phyloP scores from a whole-genome alignment of 495 filamentous ascomycete species.

The Oidiodendron maius region DNA sequence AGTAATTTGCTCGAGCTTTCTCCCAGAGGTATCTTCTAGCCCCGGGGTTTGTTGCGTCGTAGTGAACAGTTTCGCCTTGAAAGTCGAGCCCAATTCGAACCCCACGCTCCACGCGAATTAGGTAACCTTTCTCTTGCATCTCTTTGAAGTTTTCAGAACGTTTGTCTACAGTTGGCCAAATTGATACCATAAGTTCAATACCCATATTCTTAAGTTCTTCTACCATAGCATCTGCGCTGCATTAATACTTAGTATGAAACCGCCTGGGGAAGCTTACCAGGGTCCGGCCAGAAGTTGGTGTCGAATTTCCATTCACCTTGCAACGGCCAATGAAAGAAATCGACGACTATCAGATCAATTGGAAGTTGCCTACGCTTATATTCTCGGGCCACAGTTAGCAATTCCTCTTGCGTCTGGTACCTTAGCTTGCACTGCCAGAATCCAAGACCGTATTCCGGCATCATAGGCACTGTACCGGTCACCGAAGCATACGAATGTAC shows the following conservation, averaged over 20 bases:
- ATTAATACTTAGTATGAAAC: not conserved
- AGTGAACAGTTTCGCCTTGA: conserved; percentile 47
- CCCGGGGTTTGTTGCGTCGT: conserved; percentile 49
- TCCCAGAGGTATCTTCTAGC: conserved; percentile 47
- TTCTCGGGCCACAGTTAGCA: conserved; percentile 47
- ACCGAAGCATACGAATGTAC: conserved; percentile 42
- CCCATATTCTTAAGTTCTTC: conserved; percentile 43
- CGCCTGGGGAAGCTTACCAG: conserved; percentile 35
- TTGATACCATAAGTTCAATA: conserved; percentile 54
- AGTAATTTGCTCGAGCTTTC: conserved; percentile 49
- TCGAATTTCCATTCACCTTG: conserved; percentile 57
- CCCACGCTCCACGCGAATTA: conserved; percentile 50
- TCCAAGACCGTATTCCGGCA: conserved; percentile 57
- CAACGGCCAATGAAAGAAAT: conserved; percentile 57
- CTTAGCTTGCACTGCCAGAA: conserved; percentile 60
- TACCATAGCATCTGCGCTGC: conserved; percentile 49
- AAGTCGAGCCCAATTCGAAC: conserved; percentile 45
- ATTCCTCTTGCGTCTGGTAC: conserved; percentile 53
- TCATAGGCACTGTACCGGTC: conserved; percentile 50
- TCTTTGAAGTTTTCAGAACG: conserved; percentile 44
- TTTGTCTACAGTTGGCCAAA: conserved; percentile 54
- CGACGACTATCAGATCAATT: conserved; percentile 51
- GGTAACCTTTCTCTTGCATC: conserved; percentile 46
- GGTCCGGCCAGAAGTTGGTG: conserved; percentile 50
- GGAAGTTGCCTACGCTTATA: conserved; percentile 43